A percentile compares a stretch with the other conserved stretches of the same genome.
Conservation (phyloP, 2,329 filamentous ascomycete genomes). For the Fusarium guadeloupense region DNA sequence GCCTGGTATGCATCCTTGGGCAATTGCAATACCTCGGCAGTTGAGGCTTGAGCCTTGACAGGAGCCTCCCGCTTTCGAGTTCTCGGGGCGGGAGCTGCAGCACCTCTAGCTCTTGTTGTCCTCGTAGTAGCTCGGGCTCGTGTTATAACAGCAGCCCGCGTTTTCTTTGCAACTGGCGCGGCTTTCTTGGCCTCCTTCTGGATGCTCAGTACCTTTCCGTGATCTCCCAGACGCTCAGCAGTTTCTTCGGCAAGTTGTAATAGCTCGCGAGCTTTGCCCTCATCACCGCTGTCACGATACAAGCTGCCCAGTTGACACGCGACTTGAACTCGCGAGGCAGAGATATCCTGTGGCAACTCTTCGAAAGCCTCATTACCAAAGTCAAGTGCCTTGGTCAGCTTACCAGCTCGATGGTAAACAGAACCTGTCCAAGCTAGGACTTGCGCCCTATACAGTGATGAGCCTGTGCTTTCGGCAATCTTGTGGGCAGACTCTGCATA, state of each 20-base stretch:
- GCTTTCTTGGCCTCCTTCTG: slow-evolving; percentile 25
- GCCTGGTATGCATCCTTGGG: slow-evolving; percentile 50
- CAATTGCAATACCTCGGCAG: slow-evolving; percentile 26
- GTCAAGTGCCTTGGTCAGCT: slow-evolving; percentile 65
- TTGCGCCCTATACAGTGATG: slow-evolving; percentile 66
- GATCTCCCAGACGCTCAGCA: slow-evolving; percentile 48
- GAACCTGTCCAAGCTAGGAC: slow-evolving; percentile 64
- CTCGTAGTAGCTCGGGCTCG: slow-evolving; percentile 42
- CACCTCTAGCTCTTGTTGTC: slow-evolving; percentile 36
- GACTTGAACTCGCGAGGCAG: slow-evolving; percentile 52
- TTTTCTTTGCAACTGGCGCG: slow-evolving; percentile 18
- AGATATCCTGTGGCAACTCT: slow-evolving; percentile 56
- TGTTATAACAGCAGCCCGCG: slow-evolving; percentile 32
- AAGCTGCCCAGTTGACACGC: slow-evolving; percentile 66
- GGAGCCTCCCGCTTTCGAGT: slow-evolving; percentile 34
- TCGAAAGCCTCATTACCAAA: slow-evolving; percentile 64
- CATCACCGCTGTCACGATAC: slow-evolving; percentile 59
- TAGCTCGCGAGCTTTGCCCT: slow-evolving; percentile 55
- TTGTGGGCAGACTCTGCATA: slow-evolving; percentile 86
- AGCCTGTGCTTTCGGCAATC: slow-evolving; percentile 74
- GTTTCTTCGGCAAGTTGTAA: slow-evolving; percentile 61
- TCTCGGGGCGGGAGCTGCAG: slow-evolving; percentile 23
- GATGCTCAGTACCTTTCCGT: slow-evolving; percentile 24
- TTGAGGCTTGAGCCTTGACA: slow-evolving; percentile 40
- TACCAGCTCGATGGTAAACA: slow-evolving; percentile 66